A percentile compares a stretch with the other conserved stretches of the same genome.
These are phyloP conservation scores for Hypoxylon sp. DNA, from an alignment of 2,329 filamentous ascomycete species.

Conservation along the genomic window DNA sequence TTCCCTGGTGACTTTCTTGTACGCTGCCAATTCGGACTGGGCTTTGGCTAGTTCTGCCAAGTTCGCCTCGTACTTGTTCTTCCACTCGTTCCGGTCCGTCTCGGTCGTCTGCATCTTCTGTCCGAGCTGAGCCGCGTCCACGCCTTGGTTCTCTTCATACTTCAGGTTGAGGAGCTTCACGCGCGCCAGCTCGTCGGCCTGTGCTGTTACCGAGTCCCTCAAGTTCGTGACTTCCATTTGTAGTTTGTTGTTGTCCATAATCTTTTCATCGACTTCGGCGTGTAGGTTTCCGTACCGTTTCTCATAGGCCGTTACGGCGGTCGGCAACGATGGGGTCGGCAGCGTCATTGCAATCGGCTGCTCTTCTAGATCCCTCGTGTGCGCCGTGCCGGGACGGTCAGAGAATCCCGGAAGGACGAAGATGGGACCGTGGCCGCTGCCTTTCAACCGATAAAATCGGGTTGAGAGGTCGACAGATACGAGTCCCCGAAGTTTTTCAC, in stretches of 20 bases:
- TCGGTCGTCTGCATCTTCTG: constrained; percentile 8
- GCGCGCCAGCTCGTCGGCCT: constrained; percentile 30
- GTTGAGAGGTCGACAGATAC: constrained; percentile 59
- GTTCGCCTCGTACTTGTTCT: constrained; percentile 6
- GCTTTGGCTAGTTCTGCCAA: too few relatives aligned
- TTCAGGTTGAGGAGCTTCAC: constrained; percentile 24
- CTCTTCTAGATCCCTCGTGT: constrained; percentile 56
- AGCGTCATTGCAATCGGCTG: constrained; percentile 52
- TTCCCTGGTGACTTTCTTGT: constrained; percentile 1
- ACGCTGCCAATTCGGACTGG: constrained; percentile 14
- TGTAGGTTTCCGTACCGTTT: constrained; percentile 38
- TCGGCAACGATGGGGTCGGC: constrained; percentile 35
- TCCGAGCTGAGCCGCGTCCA: not conserved
- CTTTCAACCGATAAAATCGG: constrained; percentile 61
- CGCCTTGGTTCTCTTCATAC: constrained; percentile 26
- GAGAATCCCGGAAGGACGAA: constrained; percentile 62
- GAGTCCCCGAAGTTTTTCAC: constrained; percentile 53
- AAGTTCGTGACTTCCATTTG: constrained; percentile 17
- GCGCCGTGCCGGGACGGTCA: constrained; percentile 54
- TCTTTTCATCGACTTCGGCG: constrained; percentile 33
- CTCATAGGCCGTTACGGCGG: constrained; percentile 1
- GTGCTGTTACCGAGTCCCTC: constrained; percentile 17
- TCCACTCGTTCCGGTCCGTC: not conserved
- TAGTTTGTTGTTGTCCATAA: constrained; percentile 19
- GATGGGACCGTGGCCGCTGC: constrained; percentile 55